These are phyloP conservation scores for Recurvomyces mirabilis DNA, from an alignment of 495 filamentous ascomycete genomes.

Conservation along the genomic window DNA sequence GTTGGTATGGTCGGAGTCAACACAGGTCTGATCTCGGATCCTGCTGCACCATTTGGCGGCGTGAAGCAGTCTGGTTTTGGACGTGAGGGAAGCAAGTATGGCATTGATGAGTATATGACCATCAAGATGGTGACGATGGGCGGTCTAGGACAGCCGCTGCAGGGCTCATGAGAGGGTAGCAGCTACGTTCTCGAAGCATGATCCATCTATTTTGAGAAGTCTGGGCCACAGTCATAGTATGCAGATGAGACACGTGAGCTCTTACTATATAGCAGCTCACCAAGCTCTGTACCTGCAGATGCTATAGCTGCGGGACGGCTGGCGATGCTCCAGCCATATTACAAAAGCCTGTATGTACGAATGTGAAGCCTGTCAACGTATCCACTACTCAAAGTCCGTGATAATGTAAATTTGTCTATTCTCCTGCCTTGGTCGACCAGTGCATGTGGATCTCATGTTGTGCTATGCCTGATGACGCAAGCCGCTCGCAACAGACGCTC, in stretches of 20 bases:
- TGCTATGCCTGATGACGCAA: too few relatives aligned
- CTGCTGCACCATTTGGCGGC: conserved; percentile 61
- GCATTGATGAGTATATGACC: conserved; percentile 76
- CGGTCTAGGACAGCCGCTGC: conserved; percentile 19
- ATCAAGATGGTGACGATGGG: conserved; percentile 56
- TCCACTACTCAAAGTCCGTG: too few relatives aligned
- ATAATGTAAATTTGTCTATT: too few relatives aligned
- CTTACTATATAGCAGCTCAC: too few relatives aligned
- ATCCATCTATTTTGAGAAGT: neutral
- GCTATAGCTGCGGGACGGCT: neutral
- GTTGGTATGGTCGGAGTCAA: conserved; percentile 47
- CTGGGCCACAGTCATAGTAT: too few relatives aligned
- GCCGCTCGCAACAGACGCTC: too few relatives aligned
- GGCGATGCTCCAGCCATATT: too few relatives aligned
- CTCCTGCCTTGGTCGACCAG: too few relatives aligned
- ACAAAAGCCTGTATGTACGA: too few relatives aligned
- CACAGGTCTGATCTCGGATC: conserved; percentile 32
- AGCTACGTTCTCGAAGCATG: neutral
- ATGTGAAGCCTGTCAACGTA: too few relatives aligned
- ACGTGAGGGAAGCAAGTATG: conserved; percentile 81
- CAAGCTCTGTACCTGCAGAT: conserved; percentile 1
- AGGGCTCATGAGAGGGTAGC: conserved; percentile 9
- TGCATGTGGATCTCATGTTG: too few relatives aligned
- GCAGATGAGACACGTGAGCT: too few relatives aligned
- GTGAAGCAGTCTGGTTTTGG: conserved; percentile 92